A percentile compares a stretch with the other conserved stretches of the same genome.
These are phyloP conservation scores for Diaporthe amygdali DNA, from an alignment of 2,329 filamentous ascomycete genomes.

Conservation along the genomic window DNA sequence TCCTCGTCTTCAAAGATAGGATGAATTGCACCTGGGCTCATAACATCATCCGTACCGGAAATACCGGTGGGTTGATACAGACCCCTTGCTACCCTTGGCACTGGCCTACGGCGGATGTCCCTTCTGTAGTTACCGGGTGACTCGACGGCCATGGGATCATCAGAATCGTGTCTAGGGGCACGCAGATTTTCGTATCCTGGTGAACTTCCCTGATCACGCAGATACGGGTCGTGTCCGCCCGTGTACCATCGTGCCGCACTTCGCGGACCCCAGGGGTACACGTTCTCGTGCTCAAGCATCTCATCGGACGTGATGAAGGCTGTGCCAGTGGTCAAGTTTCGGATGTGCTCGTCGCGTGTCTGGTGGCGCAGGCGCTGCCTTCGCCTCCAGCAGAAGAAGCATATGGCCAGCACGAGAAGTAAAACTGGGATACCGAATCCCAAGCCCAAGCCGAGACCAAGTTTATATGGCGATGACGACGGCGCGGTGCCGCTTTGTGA, in stretches of 20 bases:
- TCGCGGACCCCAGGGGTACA: slow-evolving; percentile 36
- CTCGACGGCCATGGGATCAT: slow-evolving; percentile 33
- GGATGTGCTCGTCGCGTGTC: slow-evolving; percentile 42
- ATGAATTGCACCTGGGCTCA: slow-evolving; percentile 51
- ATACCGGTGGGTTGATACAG: slow-evolving; percentile 41
- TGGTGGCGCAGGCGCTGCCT: slow-evolving; percentile 44
- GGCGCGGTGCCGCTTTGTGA: neutral
- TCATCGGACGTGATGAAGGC: slow-evolving; percentile 40
- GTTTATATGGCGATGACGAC: slow-evolving; percentile 38
- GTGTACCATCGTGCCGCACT: slow-evolving; percentile 45
- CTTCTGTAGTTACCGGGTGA: slow-evolving; percentile 23
- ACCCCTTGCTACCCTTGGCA: slow-evolving; percentile 38
- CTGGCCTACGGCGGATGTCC: slow-evolving; percentile 34
- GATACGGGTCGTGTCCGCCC: slow-evolving; percentile 49
- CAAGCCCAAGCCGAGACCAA: slow-evolving; percentile 69
- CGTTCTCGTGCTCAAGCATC: slow-evolving; percentile 48
- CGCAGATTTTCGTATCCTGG: slow-evolving; percentile 58
- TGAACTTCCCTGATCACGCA: slow-evolving; percentile 40
- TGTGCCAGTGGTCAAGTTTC: slow-evolving; percentile 13
- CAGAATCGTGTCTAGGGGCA: slow-evolving; percentile 34
- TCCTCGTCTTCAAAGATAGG: slow-evolving; percentile 66
- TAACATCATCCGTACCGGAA: slow-evolving; percentile 27
- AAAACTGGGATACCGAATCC: slow-evolving; percentile 65
- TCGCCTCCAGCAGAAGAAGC: slow-evolving; percentile 56
- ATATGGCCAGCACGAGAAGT: slow-evolving; percentile 44